These are phyloP conservation scores for Paecilomyces sp. DNA, from an alignment of 2,329 filamentous ascomycete genomes.

Conservation along the genomic window DNA sequence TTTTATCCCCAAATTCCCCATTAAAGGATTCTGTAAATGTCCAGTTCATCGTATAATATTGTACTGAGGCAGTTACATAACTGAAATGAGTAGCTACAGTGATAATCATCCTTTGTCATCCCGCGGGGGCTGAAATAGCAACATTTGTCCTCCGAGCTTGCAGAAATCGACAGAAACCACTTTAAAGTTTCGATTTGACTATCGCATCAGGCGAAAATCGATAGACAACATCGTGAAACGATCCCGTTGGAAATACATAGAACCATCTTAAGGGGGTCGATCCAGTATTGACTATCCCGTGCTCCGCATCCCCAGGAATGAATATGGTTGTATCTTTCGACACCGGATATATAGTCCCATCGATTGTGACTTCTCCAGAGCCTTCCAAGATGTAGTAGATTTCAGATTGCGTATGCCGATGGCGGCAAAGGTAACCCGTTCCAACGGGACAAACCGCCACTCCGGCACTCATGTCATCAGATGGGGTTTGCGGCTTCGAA, in stretches of 20 bases:
- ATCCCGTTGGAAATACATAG: background rate
- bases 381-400: background rate
- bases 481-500: background rate
- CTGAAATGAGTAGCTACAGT: no score
- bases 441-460: background rate
- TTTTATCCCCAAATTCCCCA: no score
- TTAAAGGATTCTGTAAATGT: no score
- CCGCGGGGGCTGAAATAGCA: no score
- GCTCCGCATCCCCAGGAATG: background rate
- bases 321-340: background rate
- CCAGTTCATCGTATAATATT: no score
- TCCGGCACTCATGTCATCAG: background rate
- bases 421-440: background rate
- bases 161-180: no score
- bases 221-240: background rate
- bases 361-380: background rate
- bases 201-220: background rate
- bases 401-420: background rate
- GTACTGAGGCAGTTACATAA: no score
- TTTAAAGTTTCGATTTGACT: background rate
- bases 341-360: background rate
- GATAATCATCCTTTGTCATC: no score
- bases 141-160: no score
- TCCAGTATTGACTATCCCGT: background rate
- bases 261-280: background rate